Evolutionary conservation across 495 filamentous ascomycete genomes (phyloP), one percentile per base, ranked within the genome.

Genomic region (Clohesyomyces aquaticus): DNA sequence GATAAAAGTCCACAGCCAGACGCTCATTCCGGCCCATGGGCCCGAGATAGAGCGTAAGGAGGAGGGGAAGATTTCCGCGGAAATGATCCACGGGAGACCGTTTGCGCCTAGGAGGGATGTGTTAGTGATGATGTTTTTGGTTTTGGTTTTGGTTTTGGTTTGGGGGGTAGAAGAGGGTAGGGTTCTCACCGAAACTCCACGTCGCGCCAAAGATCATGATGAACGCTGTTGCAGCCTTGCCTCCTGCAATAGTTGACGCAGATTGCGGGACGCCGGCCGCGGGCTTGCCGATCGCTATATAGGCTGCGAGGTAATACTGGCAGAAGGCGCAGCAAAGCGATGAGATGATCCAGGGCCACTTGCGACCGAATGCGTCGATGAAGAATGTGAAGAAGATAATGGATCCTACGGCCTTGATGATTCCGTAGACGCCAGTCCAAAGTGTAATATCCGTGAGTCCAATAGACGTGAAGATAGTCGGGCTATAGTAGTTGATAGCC

Each of bases 131-230:
- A n/a, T n/a, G n/a, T n/a, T n/a, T n/a, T n/a, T n/a, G n/a, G n/a
- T n/a, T n/a, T n/a, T n/a, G n/a, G n/a, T n/a, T n/a, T n/a, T n/a
- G n/a, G n/a, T n/a, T n/a, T n/a, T n/a, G n/a, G n/a, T n/a, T n/a
- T n/a, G n/a, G n/a, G n/a, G n/a, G n/a, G n/a, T n/a, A n/a, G n/a
- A n/a, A n/a, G n/a, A n/a, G n/a, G n/a, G n/a, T n/a, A n/a, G n/a
- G n/a, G n/a, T n/a, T n/a, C n/a, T n/a, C n/a, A n/a, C n/a, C n/a
- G n/a, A n/a, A n/a, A n/a, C n/a, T n/a, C 66, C 66, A 72, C 3
- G 62, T 63, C 9, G 69, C 69, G 6, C 66, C 69, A 45, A 69
- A 78, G 27, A 78, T 74, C 76, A 77, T 77, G 45, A 78, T 76
- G 42, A 75, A 67, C 14, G 70, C 76, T 4, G 72, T 76, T 21